These are phyloP conservation scores for Teratosphaeriaceae sp. DNA, from an alignment of 2,329 filamentous ascomycete species.

Conservation along the genomic window DNA sequence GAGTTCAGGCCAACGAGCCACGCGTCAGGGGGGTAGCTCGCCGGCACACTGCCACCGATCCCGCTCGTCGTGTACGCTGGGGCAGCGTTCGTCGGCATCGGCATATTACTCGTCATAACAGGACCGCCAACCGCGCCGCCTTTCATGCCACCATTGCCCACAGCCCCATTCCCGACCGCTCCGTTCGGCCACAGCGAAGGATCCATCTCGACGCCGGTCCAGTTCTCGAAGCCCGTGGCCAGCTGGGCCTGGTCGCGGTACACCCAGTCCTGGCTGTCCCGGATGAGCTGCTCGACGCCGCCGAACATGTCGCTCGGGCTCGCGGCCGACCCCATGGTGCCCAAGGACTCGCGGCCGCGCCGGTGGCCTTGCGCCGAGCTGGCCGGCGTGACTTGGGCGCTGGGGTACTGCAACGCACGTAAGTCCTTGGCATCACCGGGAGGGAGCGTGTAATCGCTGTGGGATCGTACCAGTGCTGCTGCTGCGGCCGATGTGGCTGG, in stretches of 20 bases:
- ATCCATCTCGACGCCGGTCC: slow-evolving; percentile 35
- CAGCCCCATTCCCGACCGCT: not conserved
- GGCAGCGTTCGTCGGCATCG: not conserved
- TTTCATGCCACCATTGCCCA: slow-evolving; percentile 3
- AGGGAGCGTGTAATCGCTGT: slow-evolving; percentile 14
- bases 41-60: not conserved
- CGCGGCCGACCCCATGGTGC: slow-evolving; percentile 19
- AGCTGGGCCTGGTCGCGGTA: slow-evolving; percentile 56
- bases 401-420: slow-evolving; percentile 20
- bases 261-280: slow-evolving; percentile 54
- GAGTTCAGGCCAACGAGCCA: slow-evolving; percentile 23
- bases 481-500: slow-evolving; percentile 6
- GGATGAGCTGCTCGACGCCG: slow-evolving; percentile 53
- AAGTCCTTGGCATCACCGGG: slow-evolving; percentile 18
- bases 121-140: not conserved
- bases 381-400: slow-evolving; percentile 15
- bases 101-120: not conserved
- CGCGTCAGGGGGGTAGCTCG: slow-evolving; percentile 12
- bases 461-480: slow-evolving; percentile 12
- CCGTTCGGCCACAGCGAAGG: slow-evolving; percentile 11
- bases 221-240: slow-evolving; percentile 57
- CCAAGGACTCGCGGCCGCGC: slow-evolving; percentile 7
- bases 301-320: slow-evolving; percentile 51
- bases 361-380: slow-evolving; percentile 13
- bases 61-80: not conserved